Evolutionary conservation across 768 basidiomycete species (phyloP).

Genomic region (Sarcodon aspratus): DNA sequence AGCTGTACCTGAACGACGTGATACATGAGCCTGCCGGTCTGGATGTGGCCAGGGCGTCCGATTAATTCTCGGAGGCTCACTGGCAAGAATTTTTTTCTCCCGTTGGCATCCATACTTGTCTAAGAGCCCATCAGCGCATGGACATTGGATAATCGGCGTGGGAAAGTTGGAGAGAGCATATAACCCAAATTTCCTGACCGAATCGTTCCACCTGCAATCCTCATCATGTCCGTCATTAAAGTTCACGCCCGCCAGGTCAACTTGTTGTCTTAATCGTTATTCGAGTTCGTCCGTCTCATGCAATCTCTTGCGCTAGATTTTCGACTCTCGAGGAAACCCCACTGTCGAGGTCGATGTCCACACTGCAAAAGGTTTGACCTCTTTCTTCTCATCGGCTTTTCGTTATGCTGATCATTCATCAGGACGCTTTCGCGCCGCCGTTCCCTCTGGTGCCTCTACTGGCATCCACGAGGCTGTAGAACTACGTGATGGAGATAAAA

Average conservation of each 20-base stretch:
- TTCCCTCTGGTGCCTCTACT: constrained; percentile 97
- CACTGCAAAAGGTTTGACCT: constrained; percentile 69
- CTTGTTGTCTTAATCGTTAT: background rate
- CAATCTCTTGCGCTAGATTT: constrained; percentile 52
- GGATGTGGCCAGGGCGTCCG: too few species aligned
- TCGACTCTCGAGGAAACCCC: constrained; percentile 97
- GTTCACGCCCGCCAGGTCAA: constrained; percentile 85
- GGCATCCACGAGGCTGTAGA: constrained; percentile 98
- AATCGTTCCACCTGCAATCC: background rate
- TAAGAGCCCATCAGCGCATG: too few species aligned
- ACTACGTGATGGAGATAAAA: constrained; percentile 94
- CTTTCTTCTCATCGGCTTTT: background rate
- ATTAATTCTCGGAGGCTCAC: too few species aligned
- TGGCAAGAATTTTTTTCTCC: too few species aligned
- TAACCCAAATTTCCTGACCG: background rate
- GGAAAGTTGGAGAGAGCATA: background rate
- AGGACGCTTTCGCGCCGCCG: constrained; percentile 91
- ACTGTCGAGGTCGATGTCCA: constrained; percentile 89
- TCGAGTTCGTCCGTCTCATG: too few species aligned
- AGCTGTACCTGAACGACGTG: too few species aligned
- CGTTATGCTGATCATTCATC: background rate
- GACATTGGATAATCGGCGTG: background rate
- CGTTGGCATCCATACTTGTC: too few species aligned
- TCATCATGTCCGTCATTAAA: constrained; percentile 85
- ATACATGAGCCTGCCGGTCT: too few species aligned